Evolutionary conservation across 2,329 filamentous ascomycete genomes (phyloP), one percentile per base, ranked within the genome.

Genomic region (Aspergillus ibericus): DNA sequence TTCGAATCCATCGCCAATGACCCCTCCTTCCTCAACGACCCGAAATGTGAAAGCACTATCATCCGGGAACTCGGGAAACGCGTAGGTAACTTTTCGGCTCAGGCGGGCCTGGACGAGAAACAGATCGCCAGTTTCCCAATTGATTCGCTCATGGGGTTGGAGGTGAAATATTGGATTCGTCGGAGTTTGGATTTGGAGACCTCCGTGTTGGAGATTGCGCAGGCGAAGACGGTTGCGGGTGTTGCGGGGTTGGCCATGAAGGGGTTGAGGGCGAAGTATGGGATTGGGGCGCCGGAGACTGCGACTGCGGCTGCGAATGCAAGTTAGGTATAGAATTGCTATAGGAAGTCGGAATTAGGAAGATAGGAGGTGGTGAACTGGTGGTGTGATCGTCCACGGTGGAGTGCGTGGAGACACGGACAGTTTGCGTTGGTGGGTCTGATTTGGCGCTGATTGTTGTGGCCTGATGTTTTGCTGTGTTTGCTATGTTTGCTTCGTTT

Each of bases 121-220:
- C 15, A 55, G 1, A 46, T 55, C n/a, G 46, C 52, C 2, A 35
- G 27, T 12, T 32, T 55, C 35, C 44, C 50, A 2, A 47, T 59
- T 18, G 52, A 59, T 22, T 59, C 56, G 27, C 47, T 59, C 6
- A 46, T 47, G 44, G 42, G 56, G 2, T 20, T 59, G 1, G 51
- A 59, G 18, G 49, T 59, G 3, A 55, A 52, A 20, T 47, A 59
- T 29, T 59, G 56, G 56, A 25, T 59, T 16, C 52, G 56, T 3
- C 52, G 56, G 20, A 59, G 49, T 4, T 29, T 52, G 29, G 56
- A 52, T 9, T 34, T 59, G 25, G 56, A 59, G 8, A 16, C 48
- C 3, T 46, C 56, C 10, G 20, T 59, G 13, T 38, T 34, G 7
- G 32, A 55, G 8, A 59, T 59, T 16, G n/a, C 36, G 8, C 47